phyloP scores from a whole-genome alignment of 352 stramenopile species.

The Globisporangium ultimum region DNA sequence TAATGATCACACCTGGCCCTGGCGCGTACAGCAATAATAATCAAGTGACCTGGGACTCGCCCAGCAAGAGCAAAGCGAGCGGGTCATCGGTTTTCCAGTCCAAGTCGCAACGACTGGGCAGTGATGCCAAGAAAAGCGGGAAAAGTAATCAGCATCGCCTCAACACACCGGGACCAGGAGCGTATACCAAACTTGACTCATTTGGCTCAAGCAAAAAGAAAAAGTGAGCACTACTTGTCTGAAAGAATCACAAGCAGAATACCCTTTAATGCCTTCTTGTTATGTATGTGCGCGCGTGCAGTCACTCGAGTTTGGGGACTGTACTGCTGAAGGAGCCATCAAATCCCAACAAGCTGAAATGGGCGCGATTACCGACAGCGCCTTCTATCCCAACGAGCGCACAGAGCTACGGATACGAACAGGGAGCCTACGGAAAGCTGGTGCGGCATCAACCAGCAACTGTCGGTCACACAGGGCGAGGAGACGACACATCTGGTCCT shows the following conservation, averaged over 20 bases:
- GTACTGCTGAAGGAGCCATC: conserved; percentile 23
- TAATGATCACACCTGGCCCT: conserved; percentile 55
- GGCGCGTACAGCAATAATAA: conserved; percentile 40
- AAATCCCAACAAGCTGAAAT: conserved; percentile 51
- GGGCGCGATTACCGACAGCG: conserved; percentile 61
- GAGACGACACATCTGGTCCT: conserved; percentile 58
- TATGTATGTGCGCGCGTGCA: conserved; percentile 12
- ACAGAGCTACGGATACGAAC: conserved; percentile 80
- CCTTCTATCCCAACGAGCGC: conserved; percentile 68
- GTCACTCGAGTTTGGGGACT: conserved; percentile 24
- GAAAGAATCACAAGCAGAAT: too few relatives aligned
- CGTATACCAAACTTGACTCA: conserved; percentile 49
- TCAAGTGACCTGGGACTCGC: conserved; percentile 54
- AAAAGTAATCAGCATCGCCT: conserved; percentile 15
- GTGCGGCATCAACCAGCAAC: conserved; percentile 60
- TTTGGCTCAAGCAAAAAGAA: conserved; percentile 49
- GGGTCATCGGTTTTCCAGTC: conserved; percentile 44
- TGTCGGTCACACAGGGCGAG: conserved; percentile 48
- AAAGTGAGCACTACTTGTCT: neutral
- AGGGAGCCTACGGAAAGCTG: conserved; percentile 67
- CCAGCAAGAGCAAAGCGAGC: conserved; percentile 41
- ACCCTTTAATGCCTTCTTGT: neutral
- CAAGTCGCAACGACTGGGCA: conserved; percentile 39
- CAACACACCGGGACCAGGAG: conserved; percentile 54
- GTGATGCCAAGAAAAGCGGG: conserved; percentile 14